Percentiles rank a stretch among this genome's conserved stretches.
Conservation (phyloP, 805 yeast genomes). For the Saccharomycopsis malanga region DNA sequence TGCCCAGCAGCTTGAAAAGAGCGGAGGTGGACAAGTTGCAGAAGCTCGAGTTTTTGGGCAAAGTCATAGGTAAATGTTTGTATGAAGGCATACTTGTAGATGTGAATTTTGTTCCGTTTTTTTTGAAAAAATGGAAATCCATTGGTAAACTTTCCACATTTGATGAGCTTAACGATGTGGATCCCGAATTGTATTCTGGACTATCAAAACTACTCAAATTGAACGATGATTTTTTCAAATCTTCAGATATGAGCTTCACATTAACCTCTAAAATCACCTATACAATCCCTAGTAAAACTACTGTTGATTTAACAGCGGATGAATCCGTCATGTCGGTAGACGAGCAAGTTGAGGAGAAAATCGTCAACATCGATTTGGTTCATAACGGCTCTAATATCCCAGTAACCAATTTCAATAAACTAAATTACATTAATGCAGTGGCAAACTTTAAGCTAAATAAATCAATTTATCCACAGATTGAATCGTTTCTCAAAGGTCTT, state of each 20-base stretch:
- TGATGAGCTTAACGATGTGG: slow-evolving; percentile 72
- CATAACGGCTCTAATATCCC: slow-evolving; percentile 49
- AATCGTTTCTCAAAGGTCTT: slow-evolving; percentile 63
- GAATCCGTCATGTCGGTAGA: not conserved
- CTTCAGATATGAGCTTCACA: slow-evolving; percentile 61
- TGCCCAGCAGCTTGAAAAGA: slow-evolving; percentile 25
- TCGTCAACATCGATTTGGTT: slow-evolving; percentile 44
- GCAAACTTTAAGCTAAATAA: slow-evolving; percentile 75
- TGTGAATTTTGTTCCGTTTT: slow-evolving; percentile 79
- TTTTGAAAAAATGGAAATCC: slow-evolving; percentile 60
- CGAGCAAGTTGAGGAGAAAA: not conserved
- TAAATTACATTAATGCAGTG: slow-evolving; percentile 68
- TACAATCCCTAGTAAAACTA: not conserved
- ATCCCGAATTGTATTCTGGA: slow-evolving; percentile 55
- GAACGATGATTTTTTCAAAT: slow-evolving; percentile 44
- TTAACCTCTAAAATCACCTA: slow-evolving; percentile 40
- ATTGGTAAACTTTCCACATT: slow-evolving; percentile 46
- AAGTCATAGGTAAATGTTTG: slow-evolving; percentile 79
- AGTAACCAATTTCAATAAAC: slow-evolving; percentile 55
- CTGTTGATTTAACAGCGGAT: not conserved
- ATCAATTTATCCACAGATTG: slow-evolving; percentile 50
- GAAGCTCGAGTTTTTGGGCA: slow-evolving; percentile 61
- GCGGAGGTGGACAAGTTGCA: slow-evolving; percentile 25
- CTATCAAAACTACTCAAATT: slow-evolving; percentile 55
- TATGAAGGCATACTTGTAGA: slow-evolving; percentile 79